Evolutionary conservation across 176 grass and related monocot genomes (phyloP).

Genomic region (Hordeum vulgare): DNA sequence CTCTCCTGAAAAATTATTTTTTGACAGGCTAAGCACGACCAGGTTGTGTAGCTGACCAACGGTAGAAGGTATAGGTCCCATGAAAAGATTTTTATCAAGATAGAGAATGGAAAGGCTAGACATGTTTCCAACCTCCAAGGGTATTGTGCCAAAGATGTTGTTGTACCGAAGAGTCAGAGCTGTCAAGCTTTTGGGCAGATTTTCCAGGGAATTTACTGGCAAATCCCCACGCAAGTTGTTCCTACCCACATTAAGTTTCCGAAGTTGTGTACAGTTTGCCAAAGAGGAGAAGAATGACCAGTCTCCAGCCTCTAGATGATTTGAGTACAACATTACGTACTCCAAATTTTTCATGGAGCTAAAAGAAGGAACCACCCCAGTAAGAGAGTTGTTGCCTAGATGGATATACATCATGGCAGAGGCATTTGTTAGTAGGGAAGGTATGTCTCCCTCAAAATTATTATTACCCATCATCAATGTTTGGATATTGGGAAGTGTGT

Average conservation of each 20-base stretch:
- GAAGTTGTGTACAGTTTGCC: neutral
- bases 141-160: neutral
- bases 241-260: neutral
- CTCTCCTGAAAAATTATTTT: neutral
- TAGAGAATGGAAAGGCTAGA: neutral
- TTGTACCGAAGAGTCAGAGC: neutral
- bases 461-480: neutral
- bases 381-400: constrained; percentile 6
- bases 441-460: constrained; percentile 21
- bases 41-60: neutral
- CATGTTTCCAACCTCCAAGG: neutral
- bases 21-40: neutral
- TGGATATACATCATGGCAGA: neutral
- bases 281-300: constrained; percentile 31
- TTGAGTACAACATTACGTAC: neutral
- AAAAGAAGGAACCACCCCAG: constrained; percentile 2
- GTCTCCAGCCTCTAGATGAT: constrained; percentile 28
- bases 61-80: neutral
- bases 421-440: constrained; percentile 16
- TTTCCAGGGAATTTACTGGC: neutral
- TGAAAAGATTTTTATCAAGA: neutral
- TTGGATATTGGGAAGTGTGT: neutral
- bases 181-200: constrained; percentile 8
- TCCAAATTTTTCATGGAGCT: neutral
- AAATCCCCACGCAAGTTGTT: constrained; percentile 25